Evolutionary conservation across 768 basidiomycete species (phyloP).

Genomic region (Tulasnella calospora): DNA sequence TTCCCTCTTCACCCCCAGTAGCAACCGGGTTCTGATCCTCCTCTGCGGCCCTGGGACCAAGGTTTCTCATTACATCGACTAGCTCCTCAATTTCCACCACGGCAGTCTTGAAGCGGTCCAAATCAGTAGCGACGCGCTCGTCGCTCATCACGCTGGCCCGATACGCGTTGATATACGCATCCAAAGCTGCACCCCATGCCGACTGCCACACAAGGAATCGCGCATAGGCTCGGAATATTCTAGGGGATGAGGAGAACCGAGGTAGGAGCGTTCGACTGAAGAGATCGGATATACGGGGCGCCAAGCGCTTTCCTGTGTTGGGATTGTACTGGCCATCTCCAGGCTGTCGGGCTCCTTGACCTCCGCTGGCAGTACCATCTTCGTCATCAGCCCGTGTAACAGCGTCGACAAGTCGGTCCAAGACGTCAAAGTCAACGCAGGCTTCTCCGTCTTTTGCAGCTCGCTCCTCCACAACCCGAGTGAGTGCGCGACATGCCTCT

Average conservation of each 20-base stretch:
- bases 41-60: slow-evolving; percentile 57
- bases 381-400: slow-evolving; percentile 52
- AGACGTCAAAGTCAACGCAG: slow-evolving; percentile 76
- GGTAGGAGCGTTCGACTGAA: slow-evolving; percentile 78
- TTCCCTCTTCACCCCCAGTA: slow-evolving; percentile 41
- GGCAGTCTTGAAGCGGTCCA: slow-evolving; percentile 66
- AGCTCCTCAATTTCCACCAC: slow-evolving; percentile 75
- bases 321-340: slow-evolving; percentile 37
- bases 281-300: slow-evolving; percentile 61
- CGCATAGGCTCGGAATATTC: slow-evolving; percentile 79
- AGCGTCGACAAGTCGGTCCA: slow-evolving; percentile 83
- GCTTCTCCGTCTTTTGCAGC: slow-evolving; percentile 46
- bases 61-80: slow-evolving; percentile 74
- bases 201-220: slow-evolving; percentile 69
- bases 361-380: slow-evolving; percentile 14
- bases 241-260: slow-evolving; percentile 61
- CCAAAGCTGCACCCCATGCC: slow-evolving; percentile 70
- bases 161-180: slow-evolving; percentile 82
- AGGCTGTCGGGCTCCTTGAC: slow-evolving; percentile 34
- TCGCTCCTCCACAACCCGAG: slow-evolving; percentile 76
- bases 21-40: background rate
- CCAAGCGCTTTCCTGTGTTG: slow-evolving; percentile 64
- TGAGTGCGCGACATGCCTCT: slow-evolving; percentile 79
- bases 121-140: slow-evolving; percentile 64
- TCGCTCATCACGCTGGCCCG: slow-evolving; percentile 56